phyloP scores from a whole-genome alignment of 257 asterid genomes.

The Solanum chiquidenum region DNA sequence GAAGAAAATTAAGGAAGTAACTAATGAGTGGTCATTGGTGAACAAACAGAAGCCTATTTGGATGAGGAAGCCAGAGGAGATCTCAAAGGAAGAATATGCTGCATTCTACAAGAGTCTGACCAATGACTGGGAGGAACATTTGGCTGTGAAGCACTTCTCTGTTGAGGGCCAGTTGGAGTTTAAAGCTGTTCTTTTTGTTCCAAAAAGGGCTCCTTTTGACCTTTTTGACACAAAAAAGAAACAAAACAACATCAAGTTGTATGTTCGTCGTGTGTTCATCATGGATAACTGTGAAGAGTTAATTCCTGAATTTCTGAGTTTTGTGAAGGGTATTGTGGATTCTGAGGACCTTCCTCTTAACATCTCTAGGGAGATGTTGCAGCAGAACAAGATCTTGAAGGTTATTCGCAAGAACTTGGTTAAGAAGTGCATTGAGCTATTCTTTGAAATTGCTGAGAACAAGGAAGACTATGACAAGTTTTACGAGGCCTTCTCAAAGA shows the following conservation, averaged over 20 bases:
- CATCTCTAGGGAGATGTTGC: slow-evolving; percentile 50
- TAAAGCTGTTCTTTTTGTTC: slow-evolving; percentile 51
- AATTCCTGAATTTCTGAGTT: slow-evolving; percentile 51
- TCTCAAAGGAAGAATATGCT: slow-evolving; percentile 54
- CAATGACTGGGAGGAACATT: slow-evolving; percentile 59
- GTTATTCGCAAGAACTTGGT: slow-evolving; percentile 66
- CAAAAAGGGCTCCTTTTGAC: slow-evolving; percentile 62
- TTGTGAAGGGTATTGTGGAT: slow-evolving; percentile 57
- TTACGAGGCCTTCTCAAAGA: slow-evolving; percentile 60
- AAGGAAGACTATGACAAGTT: slow-evolving; percentile 59
- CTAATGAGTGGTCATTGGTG: slow-evolving; percentile 51
- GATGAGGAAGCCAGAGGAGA: slow-evolving; percentile 67
- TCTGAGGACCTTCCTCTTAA: slow-evolving; percentile 64
- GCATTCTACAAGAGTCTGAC: slow-evolving; percentile 67
- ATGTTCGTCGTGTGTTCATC: slow-evolving; percentile 52
- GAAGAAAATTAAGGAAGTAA: slow-evolving; percentile 54
- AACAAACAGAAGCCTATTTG: slow-evolving; percentile 65
- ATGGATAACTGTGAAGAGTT: slow-evolving; percentile 64
- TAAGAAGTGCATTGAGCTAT: slow-evolving; percentile 62
- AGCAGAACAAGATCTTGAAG: slow-evolving; percentile 60
- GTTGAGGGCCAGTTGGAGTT: slow-evolving; percentile 68
- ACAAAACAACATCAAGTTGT: slow-evolving; percentile 56
- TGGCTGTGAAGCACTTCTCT: slow-evolving; percentile 57
- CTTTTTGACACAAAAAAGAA: slow-evolving; percentile 50
- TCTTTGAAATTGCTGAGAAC: slow-evolving; percentile 58